Base-by-base conservation (phyloP, 2,329 filamentous ascomycete species). In the Colletotrichum simmondsii region DNA sequence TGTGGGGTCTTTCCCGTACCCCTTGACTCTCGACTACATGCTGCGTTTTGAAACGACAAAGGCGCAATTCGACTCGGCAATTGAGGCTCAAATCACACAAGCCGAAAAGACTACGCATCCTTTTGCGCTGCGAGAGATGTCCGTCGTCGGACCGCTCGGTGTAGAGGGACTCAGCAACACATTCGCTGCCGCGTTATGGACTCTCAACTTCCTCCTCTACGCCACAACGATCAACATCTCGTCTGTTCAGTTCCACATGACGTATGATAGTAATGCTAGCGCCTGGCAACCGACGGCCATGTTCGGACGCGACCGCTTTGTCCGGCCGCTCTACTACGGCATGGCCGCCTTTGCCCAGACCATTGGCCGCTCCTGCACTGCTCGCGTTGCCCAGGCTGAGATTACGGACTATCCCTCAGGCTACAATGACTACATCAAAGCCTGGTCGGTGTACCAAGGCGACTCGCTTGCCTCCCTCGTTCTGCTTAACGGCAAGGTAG, bases 301-400 rank as follows among this genome's bases (percentile, higher is more conserved):
- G 60, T 72, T 72, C 46, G 70, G 70, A 11, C 70, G 70, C 28
- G 70, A 72, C 35, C 70, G 70, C n/a, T 72, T 72, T 19, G 70
- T 72, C 19, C 65, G 70, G 2, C 70, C 70, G 19, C 70, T 72
- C 5, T 72, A 72, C 60, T 72, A 72, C 66, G 66, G 66, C 16
- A 60, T 72, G 37, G 70, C 70, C 5, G 70, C 70, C 6, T 72
- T 72, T 22, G 66, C n/a, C 14, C 70, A 72, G 46, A 70, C 66
- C 14, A 69, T 72, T 35, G 70, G 70, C 54, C 66, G 70, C 4
- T 72, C 70, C 12, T 72, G 70, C 42, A 72, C 59, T 26, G 70
- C 70, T 16, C 66, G 70, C 8, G 57, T 72, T 46, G 70, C 66
- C 14, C 65, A 72, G 56, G 57, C 66, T 16, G 22, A 64, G 16